Evolutionary conservation across 148 eudicot species (phyloP).

Genomic region (Vaccinium macrocarpon): DNA sequence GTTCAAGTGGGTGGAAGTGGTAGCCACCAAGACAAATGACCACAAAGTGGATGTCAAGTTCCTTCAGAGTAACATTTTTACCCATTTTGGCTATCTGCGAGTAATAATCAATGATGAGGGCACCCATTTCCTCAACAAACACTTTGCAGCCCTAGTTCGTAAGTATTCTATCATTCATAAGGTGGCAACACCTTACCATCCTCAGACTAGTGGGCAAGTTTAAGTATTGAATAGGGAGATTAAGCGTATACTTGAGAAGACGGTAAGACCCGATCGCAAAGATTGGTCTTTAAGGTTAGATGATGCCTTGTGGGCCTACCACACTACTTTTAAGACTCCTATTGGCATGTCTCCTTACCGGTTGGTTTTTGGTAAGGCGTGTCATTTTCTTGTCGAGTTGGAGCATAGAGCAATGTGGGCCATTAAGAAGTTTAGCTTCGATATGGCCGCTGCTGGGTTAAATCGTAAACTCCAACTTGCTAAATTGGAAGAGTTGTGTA

Average conservation of each 20-base stretch:
- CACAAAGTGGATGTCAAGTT: background rate
- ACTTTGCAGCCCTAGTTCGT: background rate
- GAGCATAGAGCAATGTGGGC: background rate
- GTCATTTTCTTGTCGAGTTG: background rate
- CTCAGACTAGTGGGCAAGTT: background rate
- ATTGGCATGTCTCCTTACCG: background rate
- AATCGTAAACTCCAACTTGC: background rate
- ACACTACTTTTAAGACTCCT: background rate
- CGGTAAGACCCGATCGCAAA: background rate
- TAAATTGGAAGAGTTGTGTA: background rate
- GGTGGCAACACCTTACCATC: background rate
- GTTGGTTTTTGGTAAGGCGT: background rate
- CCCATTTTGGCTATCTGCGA: background rate
- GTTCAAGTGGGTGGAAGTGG: background rate
- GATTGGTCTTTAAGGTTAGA: background rate
- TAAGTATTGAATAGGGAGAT: slow-evolving; percentile 35
- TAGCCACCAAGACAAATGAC: too few relatives aligned
- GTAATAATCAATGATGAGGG: background rate
- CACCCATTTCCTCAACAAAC: background rate
- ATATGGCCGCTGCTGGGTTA: too few relatives aligned
- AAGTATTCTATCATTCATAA: background rate
- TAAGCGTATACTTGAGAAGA: slow-evolving; percentile 23
- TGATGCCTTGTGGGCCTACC: background rate
- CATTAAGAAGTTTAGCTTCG: too few relatives aligned
- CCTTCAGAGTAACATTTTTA: too few relatives aligned